Conservation (phyloP, 805 yeast genomes). For the Saccharomyces paradoxus region DNA sequence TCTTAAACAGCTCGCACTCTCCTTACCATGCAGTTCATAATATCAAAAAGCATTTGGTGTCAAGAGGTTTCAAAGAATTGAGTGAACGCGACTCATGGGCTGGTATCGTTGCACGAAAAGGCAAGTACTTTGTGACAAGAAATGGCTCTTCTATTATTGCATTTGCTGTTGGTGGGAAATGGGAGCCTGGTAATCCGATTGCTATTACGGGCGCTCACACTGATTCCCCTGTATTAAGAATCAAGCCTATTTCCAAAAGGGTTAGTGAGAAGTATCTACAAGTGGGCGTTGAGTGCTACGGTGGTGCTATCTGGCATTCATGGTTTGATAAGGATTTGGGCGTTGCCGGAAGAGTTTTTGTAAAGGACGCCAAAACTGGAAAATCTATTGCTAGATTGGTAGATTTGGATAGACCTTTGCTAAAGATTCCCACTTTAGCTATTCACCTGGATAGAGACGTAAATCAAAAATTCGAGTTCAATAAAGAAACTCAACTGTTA, state of each 20-base stretch:
- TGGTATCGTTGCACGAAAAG: slow-evolving; percentile 41
- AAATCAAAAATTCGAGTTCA: slow-evolving; percentile 73
- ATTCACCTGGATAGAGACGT: slow-evolving; percentile 80
- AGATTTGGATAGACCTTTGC: slow-evolving; percentile 72
- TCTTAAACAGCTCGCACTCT: slow-evolving; percentile 79
- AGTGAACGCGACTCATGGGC: slow-evolving; percentile 69
- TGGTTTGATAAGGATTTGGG: slow-evolving; percentile 95
- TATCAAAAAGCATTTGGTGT: slow-evolving; percentile 44
- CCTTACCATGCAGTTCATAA: slow-evolving; percentile 87
- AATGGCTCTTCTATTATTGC: slow-evolving; percentile 86
- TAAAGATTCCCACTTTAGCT: slow-evolving; percentile 91
- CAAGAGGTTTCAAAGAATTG: slow-evolving; percentile 66
- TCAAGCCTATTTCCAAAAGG: slow-evolving; percentile 78
- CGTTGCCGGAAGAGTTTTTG: slow-evolving; percentile 85
- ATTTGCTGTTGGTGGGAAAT: slow-evolving; percentile 67
- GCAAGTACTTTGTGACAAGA: slow-evolving; percentile 79
- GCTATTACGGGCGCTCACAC: slow-evolving; percentile 94
- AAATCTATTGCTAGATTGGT: slow-evolving; percentile 57
- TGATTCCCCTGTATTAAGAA: slow-evolving; percentile 82
- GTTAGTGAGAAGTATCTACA: slow-evolving; percentile 69
- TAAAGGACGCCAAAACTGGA: slow-evolving; percentile 39
- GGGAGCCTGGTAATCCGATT: slow-evolving; percentile 71
- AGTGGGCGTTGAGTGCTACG: slow-evolving; percentile 89
- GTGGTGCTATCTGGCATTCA: slow-evolving; percentile 93
- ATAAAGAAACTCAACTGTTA: slow-evolving; percentile 75